Base-by-base conservation (phyloP, 2,329 filamentous ascomycete genomes). In the Graphilbum sp. region DNA sequence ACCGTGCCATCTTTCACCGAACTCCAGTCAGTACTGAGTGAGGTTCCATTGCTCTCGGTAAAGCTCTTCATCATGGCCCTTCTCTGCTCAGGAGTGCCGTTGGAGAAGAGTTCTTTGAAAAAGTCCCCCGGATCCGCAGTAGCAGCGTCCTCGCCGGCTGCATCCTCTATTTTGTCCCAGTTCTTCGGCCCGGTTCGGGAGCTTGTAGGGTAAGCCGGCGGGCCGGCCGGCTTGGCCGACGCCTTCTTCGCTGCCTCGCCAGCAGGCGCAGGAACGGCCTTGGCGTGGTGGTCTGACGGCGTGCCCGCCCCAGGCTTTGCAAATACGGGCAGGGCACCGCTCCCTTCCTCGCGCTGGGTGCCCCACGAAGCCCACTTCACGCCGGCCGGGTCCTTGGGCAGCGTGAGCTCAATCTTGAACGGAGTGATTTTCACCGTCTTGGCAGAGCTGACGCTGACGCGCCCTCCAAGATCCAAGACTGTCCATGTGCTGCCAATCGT, bases 61-160 rank as follows among this genome's bases (percentile, higher is more conserved):
- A 84, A 96, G 53, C 84, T 93, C 72, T 98, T 98, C 75, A 92
- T 84, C 90, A 98, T 98, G 9, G 90, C 90, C 2, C 86, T 75
- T 52, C 76, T 75, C 41, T 84, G 83, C 49, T 98, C 88, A 0
- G 78, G 73, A 35, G 79, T 75, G 0, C 84, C 76, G 27, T 64
- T 66, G 45, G 79, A 75, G 60, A 88, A 96, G 2, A 98, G 64
- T 51, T 80, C 77, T 66, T 92, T 90, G 66, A 98, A 98, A 61
- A 95, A 96, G 11, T 57, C 54, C 49, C 92, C 80, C 9, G 86
- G 75, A 21, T 79, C 72, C 43, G 70, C 66, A 12, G 69, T 60
- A 0, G 72, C 66, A 0, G 69, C 66, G 10, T 74, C 75, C 1
- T 74, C 64, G 2, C 67, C 66, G 0, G 73, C 66, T 1, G 69